Conservation (phyloP, 768 basidiomycete species). For the Podaxis mareebaensis region DNA sequence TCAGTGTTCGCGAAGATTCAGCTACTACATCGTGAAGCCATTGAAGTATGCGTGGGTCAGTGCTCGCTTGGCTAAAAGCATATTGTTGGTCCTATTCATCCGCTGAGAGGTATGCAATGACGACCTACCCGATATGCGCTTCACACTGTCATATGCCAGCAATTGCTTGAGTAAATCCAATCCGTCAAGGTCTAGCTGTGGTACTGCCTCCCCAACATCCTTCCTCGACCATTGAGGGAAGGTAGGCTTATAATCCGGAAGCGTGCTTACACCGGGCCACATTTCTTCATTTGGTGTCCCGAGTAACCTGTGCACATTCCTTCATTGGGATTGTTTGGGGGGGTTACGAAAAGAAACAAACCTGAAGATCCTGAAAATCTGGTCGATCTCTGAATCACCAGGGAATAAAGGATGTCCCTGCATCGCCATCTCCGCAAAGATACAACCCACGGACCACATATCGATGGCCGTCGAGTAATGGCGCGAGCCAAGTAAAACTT, state of each 20-base stretch:
- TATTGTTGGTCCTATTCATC: conserved; percentile 44
- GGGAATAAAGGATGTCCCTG: conserved; percentile 89
- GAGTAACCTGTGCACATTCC: conserved; percentile 60
- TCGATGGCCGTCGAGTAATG: conserved; percentile 98
- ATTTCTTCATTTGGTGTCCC: conserved; percentile 90
- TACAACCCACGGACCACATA: conserved; percentile 99
- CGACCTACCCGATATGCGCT: conserved; percentile 84
- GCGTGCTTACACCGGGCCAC: conserved; percentile 86
- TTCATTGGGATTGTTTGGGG: not conserved
- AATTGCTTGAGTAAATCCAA: conserved; percentile 77
- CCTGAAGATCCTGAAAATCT: conserved; percentile 99
- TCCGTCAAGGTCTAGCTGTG: conserved; percentile 71
- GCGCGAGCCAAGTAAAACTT: conserved; percentile 92
- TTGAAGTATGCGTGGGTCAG: conserved; percentile 45
- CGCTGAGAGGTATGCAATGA: not conserved
- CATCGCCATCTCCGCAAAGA: conserved; percentile 99
- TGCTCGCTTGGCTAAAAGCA: conserved; percentile 53
- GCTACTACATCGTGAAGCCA: not conserved
- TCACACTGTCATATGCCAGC: conserved; percentile 85
- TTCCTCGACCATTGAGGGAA: conserved; percentile 94
- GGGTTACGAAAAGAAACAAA: conserved; percentile 32
- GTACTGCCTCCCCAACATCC: conserved; percentile 66
- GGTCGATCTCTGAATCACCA: conserved; percentile 99
- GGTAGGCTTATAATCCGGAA: conserved; percentile 95
- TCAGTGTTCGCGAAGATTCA: not conserved